These are phyloP conservation scores for Camptophora hylomeconis DNA, from an alignment of 2,329 filamentous ascomycete species.

Conservation along the genomic window DNA sequence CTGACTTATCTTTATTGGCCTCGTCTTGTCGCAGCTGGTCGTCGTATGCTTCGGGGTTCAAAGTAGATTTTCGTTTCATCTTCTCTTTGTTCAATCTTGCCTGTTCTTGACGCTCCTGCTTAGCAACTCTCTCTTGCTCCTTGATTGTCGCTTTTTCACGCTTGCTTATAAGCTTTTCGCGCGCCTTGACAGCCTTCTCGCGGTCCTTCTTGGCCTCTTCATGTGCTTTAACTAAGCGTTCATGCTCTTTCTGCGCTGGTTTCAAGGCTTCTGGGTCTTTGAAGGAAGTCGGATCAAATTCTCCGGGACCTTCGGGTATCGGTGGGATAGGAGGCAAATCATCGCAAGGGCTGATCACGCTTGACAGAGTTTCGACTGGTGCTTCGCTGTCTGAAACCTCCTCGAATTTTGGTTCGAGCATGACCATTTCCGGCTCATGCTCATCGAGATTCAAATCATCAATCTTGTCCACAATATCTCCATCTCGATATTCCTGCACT, in stretches of 20 bases:
- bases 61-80: slow-evolving; percentile 13
- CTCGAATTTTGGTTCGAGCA: slow-evolving; percentile 1
- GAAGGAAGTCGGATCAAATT: slow-evolving; percentile 47
- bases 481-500: slow-evolving; percentile 32
- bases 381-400: slow-evolving; percentile 1
- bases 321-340: slow-evolving; percentile 38
- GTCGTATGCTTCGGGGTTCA: slow-evolving; percentile 12
- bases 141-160: slow-evolving; percentile 13
- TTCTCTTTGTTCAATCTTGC: slow-evolving; percentile 19
- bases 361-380: slow-evolving; percentile 2
- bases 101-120: slow-evolving; percentile 18
- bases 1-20: slow-evolving; percentile 16
- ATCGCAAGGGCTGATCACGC: slow-evolving; percentile 2
- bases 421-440: background rate
- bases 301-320: slow-evolving; percentile 39
- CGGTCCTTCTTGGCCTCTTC: slow-evolving; percentile 54
- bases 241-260: slow-evolving; percentile 55
- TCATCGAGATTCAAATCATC: slow-evolving; percentile 14
- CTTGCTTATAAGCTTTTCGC: slow-evolving; percentile 18
- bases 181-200: slow-evolving; percentile 41
- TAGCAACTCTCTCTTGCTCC: slow-evolving; percentile 29
- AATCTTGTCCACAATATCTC: slow-evolving; percentile 21
- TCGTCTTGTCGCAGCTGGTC: background rate
- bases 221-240: slow-evolving; percentile 49
- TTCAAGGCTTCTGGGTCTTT: slow-evolving; percentile 47